These are phyloP conservation scores for Parastagonospora nodorum DNA, from an alignment of 2,329 filamentous ascomycete genomes.

Conservation along the genomic window DNA sequence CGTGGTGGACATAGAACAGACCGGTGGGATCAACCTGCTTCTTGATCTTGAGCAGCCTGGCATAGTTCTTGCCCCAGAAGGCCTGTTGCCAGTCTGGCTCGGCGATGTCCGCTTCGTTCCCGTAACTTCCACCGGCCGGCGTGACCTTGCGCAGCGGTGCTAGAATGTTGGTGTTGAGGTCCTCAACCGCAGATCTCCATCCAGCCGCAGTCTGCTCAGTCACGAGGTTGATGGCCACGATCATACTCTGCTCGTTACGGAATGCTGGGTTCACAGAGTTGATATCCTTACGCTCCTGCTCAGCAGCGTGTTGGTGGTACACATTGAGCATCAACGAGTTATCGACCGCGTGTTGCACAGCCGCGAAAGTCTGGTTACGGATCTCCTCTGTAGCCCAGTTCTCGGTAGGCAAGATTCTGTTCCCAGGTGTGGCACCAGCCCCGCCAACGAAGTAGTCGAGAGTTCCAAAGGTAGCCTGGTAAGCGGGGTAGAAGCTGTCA, in stretches of 20 bases:
- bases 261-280: slow-evolving; percentile 41
- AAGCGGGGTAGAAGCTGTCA: slow-evolving; percentile 36
- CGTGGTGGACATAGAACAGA: slow-evolving; percentile 40
- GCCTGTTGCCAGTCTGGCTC: slow-evolving; percentile 47
- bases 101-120: slow-evolving; percentile 48
- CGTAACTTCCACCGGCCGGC: slow-evolving; percentile 40
- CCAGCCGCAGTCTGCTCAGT: slow-evolving; percentile 24
- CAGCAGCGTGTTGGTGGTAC: slow-evolving; percentile 34
- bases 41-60: slow-evolving; percentile 32
- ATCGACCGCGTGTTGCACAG: slow-evolving; percentile 28
- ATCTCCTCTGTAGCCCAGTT: slow-evolving; percentile 36
- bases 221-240: slow-evolving; percentile 28
- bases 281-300: slow-evolving; percentile 19
- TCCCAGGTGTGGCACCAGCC: slow-evolving; percentile 35
- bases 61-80: slow-evolving; percentile 48
- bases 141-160: slow-evolving; percentile 28
- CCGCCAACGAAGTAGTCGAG: slow-evolving; percentile 36
- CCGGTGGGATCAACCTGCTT: slow-evolving; percentile 36
- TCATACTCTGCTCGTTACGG: slow-evolving; percentile 29
- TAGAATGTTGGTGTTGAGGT: slow-evolving; percentile 28
- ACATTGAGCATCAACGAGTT: slow-evolving; percentile 22
- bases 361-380: slow-evolving; percentile 32
- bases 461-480: slow-evolving; percentile 32
- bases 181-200: slow-evolving; percentile 23
- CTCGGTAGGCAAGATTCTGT: slow-evolving; percentile 42